phyloP scores from a whole-genome alignment of 176 grass and related monocot genomes.

The Aegilops speltoides region DNA sequence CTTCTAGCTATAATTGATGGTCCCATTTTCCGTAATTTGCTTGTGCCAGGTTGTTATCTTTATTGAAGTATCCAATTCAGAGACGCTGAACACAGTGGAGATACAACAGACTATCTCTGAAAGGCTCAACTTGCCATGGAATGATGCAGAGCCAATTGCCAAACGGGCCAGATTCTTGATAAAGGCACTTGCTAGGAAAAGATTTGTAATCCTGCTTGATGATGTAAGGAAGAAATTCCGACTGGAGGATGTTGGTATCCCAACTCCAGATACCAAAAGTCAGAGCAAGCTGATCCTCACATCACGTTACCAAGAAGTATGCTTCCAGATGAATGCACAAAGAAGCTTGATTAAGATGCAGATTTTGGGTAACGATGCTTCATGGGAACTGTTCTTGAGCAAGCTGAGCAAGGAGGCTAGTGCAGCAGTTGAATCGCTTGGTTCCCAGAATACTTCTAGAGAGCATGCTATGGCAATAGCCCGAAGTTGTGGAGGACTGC shows the following conservation, averaged over 20 bases:
- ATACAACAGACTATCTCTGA: slow-evolving; percentile 66
- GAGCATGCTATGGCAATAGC: slow-evolving; percentile 20
- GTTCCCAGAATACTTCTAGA: neutral
- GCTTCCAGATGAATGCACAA: slow-evolving; percentile 59
- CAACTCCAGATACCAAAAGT: slow-evolving; percentile 30
- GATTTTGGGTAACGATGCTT: slow-evolving; percentile 25
- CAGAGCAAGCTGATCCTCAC: slow-evolving; percentile 62
- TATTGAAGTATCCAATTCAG: slow-evolving; percentile 66
- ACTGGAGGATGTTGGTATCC: slow-evolving; percentile 64
- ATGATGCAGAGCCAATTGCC: slow-evolving; percentile 32
- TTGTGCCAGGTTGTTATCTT: slow-evolving; percentile 55
- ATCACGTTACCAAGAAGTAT: slow-evolving; percentile 44
- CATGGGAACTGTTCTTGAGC: slow-evolving; percentile 52
- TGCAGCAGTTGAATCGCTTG: slow-evolving; percentile 11
- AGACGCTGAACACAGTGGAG: slow-evolving; percentile 39
- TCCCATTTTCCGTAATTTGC: slow-evolving; percentile 12
- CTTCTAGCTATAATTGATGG: neutral
- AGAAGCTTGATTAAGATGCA: slow-evolving; percentile 46
- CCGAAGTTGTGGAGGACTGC: slow-evolving; percentile 57
- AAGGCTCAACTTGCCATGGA: slow-evolving; percentile 65
- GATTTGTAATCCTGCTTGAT: slow-evolving; percentile 67
- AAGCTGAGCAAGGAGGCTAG: slow-evolving; percentile 39
- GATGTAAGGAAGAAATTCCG: slow-evolving; percentile 49
- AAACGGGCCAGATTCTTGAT: slow-evolving; percentile 40
- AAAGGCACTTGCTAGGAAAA: slow-evolving; percentile 53